Conservation (phyloP, 352 stramenopile species). For the Phytophthora pisi region DNA sequence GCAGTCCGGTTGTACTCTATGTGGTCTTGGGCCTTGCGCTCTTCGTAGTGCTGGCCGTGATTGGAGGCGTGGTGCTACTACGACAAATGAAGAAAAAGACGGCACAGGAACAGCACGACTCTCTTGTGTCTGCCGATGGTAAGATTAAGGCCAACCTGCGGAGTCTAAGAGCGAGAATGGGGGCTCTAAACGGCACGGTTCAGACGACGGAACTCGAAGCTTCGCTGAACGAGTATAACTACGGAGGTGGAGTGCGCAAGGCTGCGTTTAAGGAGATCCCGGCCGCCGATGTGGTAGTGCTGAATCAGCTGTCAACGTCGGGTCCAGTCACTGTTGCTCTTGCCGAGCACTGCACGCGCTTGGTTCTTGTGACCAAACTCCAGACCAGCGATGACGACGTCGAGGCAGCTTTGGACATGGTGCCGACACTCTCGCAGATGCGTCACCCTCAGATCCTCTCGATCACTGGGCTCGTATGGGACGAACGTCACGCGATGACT, state of each 20-base stretch:
- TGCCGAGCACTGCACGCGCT: slow-evolving; percentile 50
- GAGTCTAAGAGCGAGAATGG: slow-evolving; percentile 38
- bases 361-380: slow-evolving; percentile 66
- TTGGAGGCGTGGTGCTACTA: slow-evolving; percentile 62
- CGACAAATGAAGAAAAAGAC: slow-evolving; percentile 65
- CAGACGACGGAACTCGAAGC: slow-evolving; percentile 38
- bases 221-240: slow-evolving; percentile 48
- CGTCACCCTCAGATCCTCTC: slow-evolving; percentile 71
- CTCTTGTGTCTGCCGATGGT: slow-evolving; percentile 20
- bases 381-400: slow-evolving; percentile 58
- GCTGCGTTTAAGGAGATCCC: slow-evolving; percentile 67
- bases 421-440: slow-evolving; percentile 67
- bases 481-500: slow-evolving; percentile 63
- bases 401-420: slow-evolving; percentile 59
- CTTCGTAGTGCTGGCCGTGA: slow-evolving; percentile 48
- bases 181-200: slow-evolving; percentile 20
- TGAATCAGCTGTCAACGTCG: slow-evolving; percentile 48
- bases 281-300: slow-evolving; percentile 39
- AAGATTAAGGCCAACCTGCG: slow-evolving; percentile 58
- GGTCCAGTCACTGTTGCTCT: slow-evolving; percentile 54
- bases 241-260: slow-evolving; percentile 52
- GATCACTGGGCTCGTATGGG: slow-evolving; percentile 65
- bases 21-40: slow-evolving; percentile 51
- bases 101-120: slow-evolving; percentile 38
- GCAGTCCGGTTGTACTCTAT: slow-evolving; percentile 36